These are phyloP conservation scores for Daedaleopsis sinensis DNA, from an alignment of 768 basidiomycete species.

Conservation along the genomic window DNA sequence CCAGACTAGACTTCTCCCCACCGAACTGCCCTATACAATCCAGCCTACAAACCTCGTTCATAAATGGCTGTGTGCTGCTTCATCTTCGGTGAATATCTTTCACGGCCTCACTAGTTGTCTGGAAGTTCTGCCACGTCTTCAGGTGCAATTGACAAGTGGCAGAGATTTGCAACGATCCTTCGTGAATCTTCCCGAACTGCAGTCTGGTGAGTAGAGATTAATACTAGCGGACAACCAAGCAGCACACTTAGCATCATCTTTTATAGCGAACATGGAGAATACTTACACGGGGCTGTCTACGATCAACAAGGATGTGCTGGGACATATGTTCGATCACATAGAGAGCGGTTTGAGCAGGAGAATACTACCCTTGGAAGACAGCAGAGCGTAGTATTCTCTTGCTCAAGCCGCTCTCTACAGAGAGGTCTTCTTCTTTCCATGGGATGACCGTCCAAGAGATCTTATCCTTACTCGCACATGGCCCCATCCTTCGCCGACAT, in stretches of 20 bases:
- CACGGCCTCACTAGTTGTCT: no score
- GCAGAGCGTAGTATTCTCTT: slow-evolving; percentile 1
- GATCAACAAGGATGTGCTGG: slow-evolving; percentile 9
- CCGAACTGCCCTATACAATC: neutral
- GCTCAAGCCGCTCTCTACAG: slow-evolving; percentile 14
- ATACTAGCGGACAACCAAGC: neutral
- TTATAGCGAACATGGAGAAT: neutral
- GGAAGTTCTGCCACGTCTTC: no score
- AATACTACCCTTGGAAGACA: no score
- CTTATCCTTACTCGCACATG: slow-evolving; percentile 10
- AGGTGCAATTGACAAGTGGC: no score
- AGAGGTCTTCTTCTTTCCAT: slow-evolving; percentile 8
- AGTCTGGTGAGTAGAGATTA: neutral
- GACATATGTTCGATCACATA: slow-evolving; percentile 8
- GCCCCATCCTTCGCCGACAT: slow-evolving; percentile 7
- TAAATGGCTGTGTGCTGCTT: neutral
- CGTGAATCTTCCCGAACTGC: no score
- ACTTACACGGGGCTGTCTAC: neutral
- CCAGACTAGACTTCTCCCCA: no score
- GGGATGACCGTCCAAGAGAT: neutral
- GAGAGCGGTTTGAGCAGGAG: no score
- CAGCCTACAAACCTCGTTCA: neutral
- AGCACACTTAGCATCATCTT: no score
- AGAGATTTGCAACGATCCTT: no score
- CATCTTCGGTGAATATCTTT: neutral